Percentiles rank a stretch among this genome's conserved stretches.
phyloP scores from a whole-genome alignment of 345 rosid genomes.

The Gynandropsis gynandra region DNA sequence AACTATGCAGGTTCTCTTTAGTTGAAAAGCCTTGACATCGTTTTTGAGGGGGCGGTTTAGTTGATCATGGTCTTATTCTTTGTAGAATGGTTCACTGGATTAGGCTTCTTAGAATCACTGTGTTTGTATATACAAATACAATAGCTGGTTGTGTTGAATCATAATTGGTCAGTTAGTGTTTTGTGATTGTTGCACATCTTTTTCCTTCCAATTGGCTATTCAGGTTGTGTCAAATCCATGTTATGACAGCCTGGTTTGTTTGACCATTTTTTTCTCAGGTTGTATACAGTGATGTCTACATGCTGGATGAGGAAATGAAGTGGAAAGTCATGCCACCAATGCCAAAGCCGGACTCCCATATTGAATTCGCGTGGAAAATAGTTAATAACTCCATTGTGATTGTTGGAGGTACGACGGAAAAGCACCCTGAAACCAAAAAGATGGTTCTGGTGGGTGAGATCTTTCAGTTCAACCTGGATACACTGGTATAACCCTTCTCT shows the following conservation, averaged over 20 bases:
- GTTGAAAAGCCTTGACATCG: background rate
- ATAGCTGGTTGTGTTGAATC: too few species aligned
- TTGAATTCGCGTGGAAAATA: constrained; percentile 90
- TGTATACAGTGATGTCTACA: constrained; percentile 75
- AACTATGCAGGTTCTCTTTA: background rate
- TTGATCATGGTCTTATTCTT: too few species aligned
- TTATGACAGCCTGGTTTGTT: background rate
- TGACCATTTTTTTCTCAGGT: constrained; percentile 49
- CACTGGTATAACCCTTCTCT: constrained; percentile 39
- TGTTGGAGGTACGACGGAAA: constrained; percentile 92
- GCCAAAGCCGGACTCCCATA: constrained; percentile 93
- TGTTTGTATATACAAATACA: too few species aligned
- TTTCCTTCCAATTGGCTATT: too few species aligned
- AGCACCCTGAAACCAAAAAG: constrained; percentile 83
- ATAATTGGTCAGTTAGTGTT: too few species aligned
- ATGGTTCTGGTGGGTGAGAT: constrained; percentile 89
- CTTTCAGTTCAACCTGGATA: constrained; percentile 67
- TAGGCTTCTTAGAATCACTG: too few species aligned
- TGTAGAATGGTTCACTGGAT: too few species aligned
- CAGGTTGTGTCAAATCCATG: too few species aligned
- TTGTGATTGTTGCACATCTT: too few species aligned
- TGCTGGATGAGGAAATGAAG: constrained; percentile 86
- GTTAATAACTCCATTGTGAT: constrained; percentile 80
- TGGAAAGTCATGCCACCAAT: constrained; percentile 76
- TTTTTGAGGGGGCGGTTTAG: too few species aligned